Evolutionary conservation across 306 rosid species (phyloP).

Genomic region (Cucumis sativus): DNA sequence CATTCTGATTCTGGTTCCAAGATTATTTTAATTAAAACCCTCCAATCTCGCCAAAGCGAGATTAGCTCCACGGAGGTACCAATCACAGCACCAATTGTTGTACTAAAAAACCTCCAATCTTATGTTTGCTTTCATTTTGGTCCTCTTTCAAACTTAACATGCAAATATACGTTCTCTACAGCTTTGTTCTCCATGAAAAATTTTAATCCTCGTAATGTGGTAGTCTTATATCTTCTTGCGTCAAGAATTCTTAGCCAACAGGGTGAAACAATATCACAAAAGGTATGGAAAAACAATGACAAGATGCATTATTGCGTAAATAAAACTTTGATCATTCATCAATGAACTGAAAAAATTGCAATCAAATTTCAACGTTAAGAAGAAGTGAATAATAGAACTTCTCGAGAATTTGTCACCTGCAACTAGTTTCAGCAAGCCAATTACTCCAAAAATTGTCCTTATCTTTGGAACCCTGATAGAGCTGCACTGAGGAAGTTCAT

Average conservation of each 20-base stretch:
- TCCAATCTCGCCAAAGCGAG: no score
- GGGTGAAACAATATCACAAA: neutral
- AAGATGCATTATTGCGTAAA: neutral
- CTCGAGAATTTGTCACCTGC: conserved; percentile 42
- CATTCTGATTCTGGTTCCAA: neutral
- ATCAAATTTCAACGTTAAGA: neutral
- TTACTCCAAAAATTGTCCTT: conserved; percentile 59
- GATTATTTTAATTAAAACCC: neutral
- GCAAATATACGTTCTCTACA: neutral
- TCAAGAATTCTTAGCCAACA: neutral
- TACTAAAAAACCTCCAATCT: neutral
- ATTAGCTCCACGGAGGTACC: no score
- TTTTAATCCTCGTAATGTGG: neutral
- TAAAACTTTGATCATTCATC: neutral
- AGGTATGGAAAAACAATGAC: neutral
- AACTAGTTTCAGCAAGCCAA: conserved; percentile 78
- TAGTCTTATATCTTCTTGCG: neutral
- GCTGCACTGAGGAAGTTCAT: conserved; percentile 63
- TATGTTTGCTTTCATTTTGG: neutral
- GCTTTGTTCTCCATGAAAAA: neutral
- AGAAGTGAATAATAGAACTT: neutral
- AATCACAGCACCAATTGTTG: no score
- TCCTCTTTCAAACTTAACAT: neutral
- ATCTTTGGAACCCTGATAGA: conserved; percentile 70
- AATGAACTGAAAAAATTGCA: neutral